Evolutionary conservation across 495 filamentous ascomycete genomes (phyloP), one percentile per base, ranked within the genome.

Genomic region (Barbatosphaeria neglecta): DNA sequence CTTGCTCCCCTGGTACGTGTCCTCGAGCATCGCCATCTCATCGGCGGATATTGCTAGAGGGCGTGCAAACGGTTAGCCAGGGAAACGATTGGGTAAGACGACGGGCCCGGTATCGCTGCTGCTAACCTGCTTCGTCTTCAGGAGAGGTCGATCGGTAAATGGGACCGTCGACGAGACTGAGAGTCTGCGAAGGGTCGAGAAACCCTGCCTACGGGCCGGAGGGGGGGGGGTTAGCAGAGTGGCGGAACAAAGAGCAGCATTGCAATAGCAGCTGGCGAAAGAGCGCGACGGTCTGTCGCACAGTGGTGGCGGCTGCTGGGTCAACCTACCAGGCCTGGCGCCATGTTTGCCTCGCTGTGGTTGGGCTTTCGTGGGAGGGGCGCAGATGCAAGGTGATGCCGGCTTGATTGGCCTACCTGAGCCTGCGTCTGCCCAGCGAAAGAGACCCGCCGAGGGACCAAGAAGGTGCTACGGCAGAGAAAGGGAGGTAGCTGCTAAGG

Each of bases 21-120:
- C 43, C 40, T 59, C 54, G 39, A 61, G 52, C 10, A 57, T 50
- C 17, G 52, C 49, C 49, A 63, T 56, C 37, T 56, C 50, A 17
- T 59, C 52, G 5, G 52, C 39, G 22, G 43, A 15, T 9, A 47
- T 38, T 38, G 38, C 48, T 52, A 35, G 10, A 33, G 9, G 20
- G 4, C 10, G 24, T 20, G 50, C 52, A 41, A 59, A 48, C n/a
- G 9, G n/a, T 18, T 23, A 42, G 45, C 13, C 16, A 15, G 7
- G 15, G 11, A 17, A 25, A 9, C n/a, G n/a, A n/a, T n/a, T n/a
- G n/a, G n/a, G n/a, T n/a, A n/a, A n/a, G n/a, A n/a, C n/a, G n/a
- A n/a, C n/a, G n/a, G n/a, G n/a, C n/a, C n/a, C n/a, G n/a, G n/a
- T n/a, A n/a, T n/a, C n/a, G n/a, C n/a, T 35, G 15, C 4, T 13